Percentiles rank a stretch among this genome's conserved stretches.
These are phyloP conservation scores for Solanum lignicaule DNA, from an alignment of 257 asterid genomes.

Conservation along the genomic window DNA sequence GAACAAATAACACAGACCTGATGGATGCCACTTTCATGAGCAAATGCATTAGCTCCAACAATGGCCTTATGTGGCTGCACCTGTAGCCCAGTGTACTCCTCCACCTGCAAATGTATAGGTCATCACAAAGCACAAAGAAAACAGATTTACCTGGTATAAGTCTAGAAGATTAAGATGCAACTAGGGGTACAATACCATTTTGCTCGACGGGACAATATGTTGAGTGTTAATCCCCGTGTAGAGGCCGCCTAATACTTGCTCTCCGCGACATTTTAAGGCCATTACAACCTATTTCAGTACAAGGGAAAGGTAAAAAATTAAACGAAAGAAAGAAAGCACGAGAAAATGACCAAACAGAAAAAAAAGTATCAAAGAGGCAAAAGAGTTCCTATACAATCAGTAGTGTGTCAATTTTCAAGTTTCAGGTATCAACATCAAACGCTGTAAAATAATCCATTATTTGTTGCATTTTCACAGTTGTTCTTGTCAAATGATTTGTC, in stretches of 20 bases:
- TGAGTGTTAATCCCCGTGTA: constrained; percentile 71
- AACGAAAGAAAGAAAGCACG: background rate
- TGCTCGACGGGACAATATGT: constrained; percentile 78
- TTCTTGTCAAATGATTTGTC: background rate
- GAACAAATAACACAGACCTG: constrained; percentile 40
- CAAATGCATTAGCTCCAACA: constrained; percentile 98
- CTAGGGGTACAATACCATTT: constrained; percentile 45
- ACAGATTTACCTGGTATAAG: background rate
- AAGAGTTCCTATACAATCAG: background rate
- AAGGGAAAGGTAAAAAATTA: background rate
- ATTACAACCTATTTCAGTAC: constrained; percentile 56
- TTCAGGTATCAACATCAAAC: background rate
- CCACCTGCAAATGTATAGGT: constrained; percentile 52
- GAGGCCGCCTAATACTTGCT: constrained; percentile 60
- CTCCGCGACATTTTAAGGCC: constrained; percentile 91
- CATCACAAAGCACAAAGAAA: background rate
- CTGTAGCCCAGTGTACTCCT: constrained; percentile 80
- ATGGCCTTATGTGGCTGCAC: constrained; percentile 97
- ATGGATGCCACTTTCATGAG: constrained; percentile 99
- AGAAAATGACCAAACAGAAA: background rate
- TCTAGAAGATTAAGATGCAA: background rate
- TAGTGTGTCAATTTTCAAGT: background rate
- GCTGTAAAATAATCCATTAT: background rate
- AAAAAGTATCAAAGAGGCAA: background rate
- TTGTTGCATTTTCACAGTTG: background rate